Percentiles rank a stretch among this genome's conserved stretches.
Evolutionary conservation across 768 basidiomycete species (phyloP).

Genomic region (Russula brevipes): DNA sequence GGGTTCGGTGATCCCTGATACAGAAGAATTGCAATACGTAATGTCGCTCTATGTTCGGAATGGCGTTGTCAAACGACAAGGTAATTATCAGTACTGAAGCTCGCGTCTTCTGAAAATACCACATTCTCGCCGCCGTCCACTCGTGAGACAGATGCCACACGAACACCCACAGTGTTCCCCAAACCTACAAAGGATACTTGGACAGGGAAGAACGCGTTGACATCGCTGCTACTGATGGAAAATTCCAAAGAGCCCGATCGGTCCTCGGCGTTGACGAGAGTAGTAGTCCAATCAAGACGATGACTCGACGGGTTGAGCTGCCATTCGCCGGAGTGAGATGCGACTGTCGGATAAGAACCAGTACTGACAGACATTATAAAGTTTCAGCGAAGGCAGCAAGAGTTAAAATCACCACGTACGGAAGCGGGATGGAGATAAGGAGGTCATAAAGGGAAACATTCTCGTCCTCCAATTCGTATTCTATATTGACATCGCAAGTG

Average conservation of each 20-base stretch:
- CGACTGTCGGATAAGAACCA: slow-evolving; percentile 82
- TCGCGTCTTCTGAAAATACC: slow-evolving; percentile 49
- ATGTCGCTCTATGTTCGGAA: slow-evolving; percentile 4
- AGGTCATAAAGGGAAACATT: slow-evolving; percentile 77
- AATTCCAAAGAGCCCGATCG: slow-evolving; percentile 89
- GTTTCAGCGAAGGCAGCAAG: background rate
- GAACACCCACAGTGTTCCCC: slow-evolving; percentile 76
- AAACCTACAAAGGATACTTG: slow-evolving; percentile 73
- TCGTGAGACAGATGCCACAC: slow-evolving; percentile 53
- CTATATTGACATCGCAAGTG: slow-evolving; percentile 92
- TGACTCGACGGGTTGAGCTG: slow-evolving; percentile 73
- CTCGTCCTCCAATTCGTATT: slow-evolving; percentile 92
- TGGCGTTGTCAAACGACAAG: slow-evolving; percentile 33
- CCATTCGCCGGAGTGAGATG: slow-evolving; percentile 75
- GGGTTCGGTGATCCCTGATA: background rate
- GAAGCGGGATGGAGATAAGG: slow-evolving; percentile 86
- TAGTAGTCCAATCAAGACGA: slow-evolving; percentile 81
- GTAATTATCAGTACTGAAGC: slow-evolving; percentile 47
- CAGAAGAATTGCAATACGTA: background rate
- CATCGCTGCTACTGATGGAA: slow-evolving; percentile 78
- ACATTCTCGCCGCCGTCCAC: slow-evolving; percentile 46
- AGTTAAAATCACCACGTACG: slow-evolving; percentile 48
- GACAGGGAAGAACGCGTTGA: slow-evolving; percentile 88
- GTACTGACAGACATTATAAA: slow-evolving; percentile 38
- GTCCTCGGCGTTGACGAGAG: slow-evolving; percentile 55